Conservation (phyloP, 768 basidiomycete species). For the Dioszegia crocea region DNA sequence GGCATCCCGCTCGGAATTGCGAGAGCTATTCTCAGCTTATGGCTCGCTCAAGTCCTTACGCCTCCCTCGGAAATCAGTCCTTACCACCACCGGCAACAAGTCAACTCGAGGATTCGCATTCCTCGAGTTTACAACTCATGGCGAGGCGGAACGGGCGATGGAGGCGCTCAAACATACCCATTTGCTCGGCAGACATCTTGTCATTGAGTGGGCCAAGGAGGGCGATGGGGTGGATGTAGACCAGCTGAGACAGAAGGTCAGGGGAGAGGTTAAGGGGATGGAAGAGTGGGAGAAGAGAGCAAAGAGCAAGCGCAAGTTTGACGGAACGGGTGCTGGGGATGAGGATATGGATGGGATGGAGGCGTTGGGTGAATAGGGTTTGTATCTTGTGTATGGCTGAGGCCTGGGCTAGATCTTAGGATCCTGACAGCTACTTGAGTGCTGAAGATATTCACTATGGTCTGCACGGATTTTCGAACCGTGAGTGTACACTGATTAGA, state of each 20-base stretch:
- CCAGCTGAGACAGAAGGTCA: conserved; percentile 71
- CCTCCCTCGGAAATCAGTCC: conserved; percentile 84
- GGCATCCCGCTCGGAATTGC: conserved; percentile 84
- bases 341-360: conserved; percentile 41
- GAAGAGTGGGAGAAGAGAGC: conserved; percentile 22
- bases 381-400: too few species aligned
- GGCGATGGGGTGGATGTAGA: conserved; percentile 63
- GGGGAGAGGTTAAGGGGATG: conserved; percentile 56
- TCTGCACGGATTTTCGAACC: too few species aligned
- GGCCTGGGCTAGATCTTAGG: too few species aligned
- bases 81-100: conserved; percentile 52
- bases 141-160: conserved; percentile 86
- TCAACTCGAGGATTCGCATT: conserved; percentile 83
- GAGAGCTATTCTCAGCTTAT: conserved; percentile 76
- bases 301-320: conserved; percentile 44
- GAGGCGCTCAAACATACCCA: conserved; percentile 86
- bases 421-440: too few species aligned
- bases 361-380: too few species aligned
- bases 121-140: conserved; percentile 82
- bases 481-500: too few species aligned
- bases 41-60: conserved; percentile 92
- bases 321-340: conserved; percentile 18
- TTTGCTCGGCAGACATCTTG: conserved; percentile 89
- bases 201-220: conserved; percentile 87
- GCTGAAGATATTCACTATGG: too few species aligned